Base-by-base conservation (phyloP, 75 land plant species). In the Gnetum montanum region DNA sequence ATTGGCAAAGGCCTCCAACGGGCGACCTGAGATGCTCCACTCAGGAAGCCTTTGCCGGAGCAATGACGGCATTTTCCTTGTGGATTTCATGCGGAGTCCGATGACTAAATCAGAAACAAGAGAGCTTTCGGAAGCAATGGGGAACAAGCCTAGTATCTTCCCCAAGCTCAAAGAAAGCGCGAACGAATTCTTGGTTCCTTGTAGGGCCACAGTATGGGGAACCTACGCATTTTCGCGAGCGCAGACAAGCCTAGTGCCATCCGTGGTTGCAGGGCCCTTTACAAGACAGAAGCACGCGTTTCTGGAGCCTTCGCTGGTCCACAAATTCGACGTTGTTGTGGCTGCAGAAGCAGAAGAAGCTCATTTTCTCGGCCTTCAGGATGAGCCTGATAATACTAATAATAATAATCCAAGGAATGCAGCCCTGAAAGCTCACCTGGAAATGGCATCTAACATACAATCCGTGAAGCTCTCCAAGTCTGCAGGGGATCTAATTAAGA, bases 131-230 rank as follows among this genome's bases (percentile, higher is more conserved):
- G 23, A 58, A 18, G 66, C 66, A 54, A 57, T 63, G 66, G n/a
- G n/a, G n/a, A 47, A 55, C 23, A 58, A 57, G 35, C 57, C 54
- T 3, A 49, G 34, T 15, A 46, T 60, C 22, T 18, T 7, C 4
- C 11, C 30, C 12, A 60, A 49, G 36, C n/a, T n/a, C n/a, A n/a
- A n/a, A n/a, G n/a, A n/a, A n/a, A 26, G 57, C 25, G 10, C 19
- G 20, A n/a, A 23, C 15, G 44, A 63, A 18, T 34, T 57, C 44
- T 26, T 11, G 18, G 43, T 31, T 18, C 53, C 38, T 57, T 31
- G 62, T 19, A 57, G 44, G 29, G 31, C 62, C 22, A 63, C 66
- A 8, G 45, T 63, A 4, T 63, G 66, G 66, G 66, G 62, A 22
- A 16, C 54, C 24, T 47, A 28, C 20, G 16, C 23, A 0, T 12